phyloP scores from a whole-genome alignment of 78 protist species.

The Mastigamoeba balamuthi region DNA sequence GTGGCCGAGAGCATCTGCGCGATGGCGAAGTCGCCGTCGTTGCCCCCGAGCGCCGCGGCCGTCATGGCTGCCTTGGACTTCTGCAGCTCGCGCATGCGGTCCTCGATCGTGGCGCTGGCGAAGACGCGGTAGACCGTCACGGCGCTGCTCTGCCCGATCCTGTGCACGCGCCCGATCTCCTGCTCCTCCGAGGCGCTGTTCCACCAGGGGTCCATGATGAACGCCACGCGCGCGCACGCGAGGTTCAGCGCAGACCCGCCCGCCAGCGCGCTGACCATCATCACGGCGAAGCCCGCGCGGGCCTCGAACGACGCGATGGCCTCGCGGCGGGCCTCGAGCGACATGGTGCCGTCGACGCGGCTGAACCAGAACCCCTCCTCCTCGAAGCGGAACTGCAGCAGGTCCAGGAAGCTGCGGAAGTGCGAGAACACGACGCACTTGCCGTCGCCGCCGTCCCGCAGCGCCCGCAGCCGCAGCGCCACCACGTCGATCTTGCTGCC shows the following conservation, averaged over 20 bases:
- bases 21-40: no score
- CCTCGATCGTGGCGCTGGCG: neutral
- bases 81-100: neutral
- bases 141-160: neutral
- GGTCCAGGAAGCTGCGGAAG: neutral
- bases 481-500: no score
- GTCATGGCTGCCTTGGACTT: neutral
- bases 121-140: neutral
- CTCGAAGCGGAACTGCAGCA: neutral
- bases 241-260: neutral
- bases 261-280: neutral
- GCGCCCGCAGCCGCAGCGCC: no score
- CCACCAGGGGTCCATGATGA: neutral
- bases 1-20: no score
- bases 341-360: neutral
- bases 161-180: neutral
- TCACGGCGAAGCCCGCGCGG: neutral
- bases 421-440: neutral
- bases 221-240: neutral
- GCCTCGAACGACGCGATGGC: neutral
- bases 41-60: no score
- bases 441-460: neutral
- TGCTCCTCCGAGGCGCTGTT: neutral
- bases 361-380: neutral
- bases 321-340: neutral